Evolutionary conservation across 306 rosid genomes (phyloP).

Genomic region (Comarum palustre): DNA sequence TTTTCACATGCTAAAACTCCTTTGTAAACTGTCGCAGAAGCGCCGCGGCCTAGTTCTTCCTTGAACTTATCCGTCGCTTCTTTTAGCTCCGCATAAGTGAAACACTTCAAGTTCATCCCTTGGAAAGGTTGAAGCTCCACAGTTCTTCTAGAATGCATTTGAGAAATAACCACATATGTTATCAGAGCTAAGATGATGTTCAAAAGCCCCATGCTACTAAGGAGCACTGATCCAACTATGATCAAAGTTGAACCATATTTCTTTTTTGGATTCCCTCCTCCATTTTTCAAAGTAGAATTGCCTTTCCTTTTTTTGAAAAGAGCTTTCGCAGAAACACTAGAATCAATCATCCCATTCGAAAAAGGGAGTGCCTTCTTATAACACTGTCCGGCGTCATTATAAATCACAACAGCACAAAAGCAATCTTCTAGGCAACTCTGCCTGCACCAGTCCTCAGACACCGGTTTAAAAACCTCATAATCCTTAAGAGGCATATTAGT

Average conservation of each 20-base stretch:
- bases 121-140: background rate
- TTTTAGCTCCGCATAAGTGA: slow-evolving; percentile 13
- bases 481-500: slow-evolving; percentile 30
- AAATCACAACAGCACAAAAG: slow-evolving; percentile 30
- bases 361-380: slow-evolving; percentile 32
- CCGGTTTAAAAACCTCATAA: slow-evolving; percentile 12
- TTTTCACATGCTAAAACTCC: slow-evolving; percentile 13
- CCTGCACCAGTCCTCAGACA: slow-evolving; percentile 24
- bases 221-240: slow-evolving; percentile 21
- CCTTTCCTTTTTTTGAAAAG: slow-evolving; percentile 15
- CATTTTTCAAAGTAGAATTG: background rate
- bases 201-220: slow-evolving; percentile 21
- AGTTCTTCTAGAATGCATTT: background rate
- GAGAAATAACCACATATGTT: background rate
- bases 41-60: slow-evolving; percentile 32
- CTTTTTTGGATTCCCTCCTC: background rate
- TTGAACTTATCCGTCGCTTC: slow-evolving; percentile 29
- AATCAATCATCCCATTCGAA: slow-evolving; percentile 14
- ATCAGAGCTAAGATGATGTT: slow-evolving; percentile 3
- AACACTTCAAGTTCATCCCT: slow-evolving; percentile 20
- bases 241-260: slow-evolving; percentile 18
- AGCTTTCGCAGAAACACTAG: background rate
- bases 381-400: background rate
- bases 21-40: slow-evolving; percentile 31
- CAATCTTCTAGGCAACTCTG: slow-evolving; percentile 32